These are phyloP conservation scores for Tetrahymena borealis DNA, from an alignment of 73 alveolate genomes.

Conservation along the genomic window DNA sequence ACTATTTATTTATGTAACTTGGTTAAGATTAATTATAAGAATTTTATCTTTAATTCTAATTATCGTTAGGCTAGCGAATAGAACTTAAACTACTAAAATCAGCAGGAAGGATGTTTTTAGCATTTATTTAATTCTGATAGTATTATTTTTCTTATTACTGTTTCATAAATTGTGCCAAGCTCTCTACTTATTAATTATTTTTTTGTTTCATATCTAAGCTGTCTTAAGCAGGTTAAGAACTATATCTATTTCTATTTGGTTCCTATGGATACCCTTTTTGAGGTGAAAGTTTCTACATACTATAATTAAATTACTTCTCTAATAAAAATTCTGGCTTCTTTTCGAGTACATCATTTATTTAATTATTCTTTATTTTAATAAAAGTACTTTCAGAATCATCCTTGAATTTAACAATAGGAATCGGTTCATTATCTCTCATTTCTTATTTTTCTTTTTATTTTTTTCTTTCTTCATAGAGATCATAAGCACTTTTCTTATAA, in stretches of 20 bases:
- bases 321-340: background rate
- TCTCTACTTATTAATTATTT: background rate
- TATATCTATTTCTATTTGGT: background rate
- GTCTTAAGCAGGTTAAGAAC: background rate
- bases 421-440: background rate
- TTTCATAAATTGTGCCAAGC: background rate
- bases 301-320: background rate
- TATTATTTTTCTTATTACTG: background rate
- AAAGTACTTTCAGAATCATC: background rate
- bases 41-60: too few relatives aligned
- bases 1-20: background rate
- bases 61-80: background rate
- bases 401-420: background rate
- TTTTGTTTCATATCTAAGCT: background rate
- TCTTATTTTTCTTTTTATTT: background rate
- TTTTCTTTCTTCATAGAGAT: background rate
- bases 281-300: background rate
- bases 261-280: background rate
- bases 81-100: background rate
- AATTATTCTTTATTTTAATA: background rate
- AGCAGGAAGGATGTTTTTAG: background rate
- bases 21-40: too few relatives aligned
- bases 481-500: background rate
- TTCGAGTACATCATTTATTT: background rate
- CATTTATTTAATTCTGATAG: background rate